Base-by-base conservation (phyloP, 768 basidiomycete genomes). In the Porpolomopsis calyptriformis region DNA sequence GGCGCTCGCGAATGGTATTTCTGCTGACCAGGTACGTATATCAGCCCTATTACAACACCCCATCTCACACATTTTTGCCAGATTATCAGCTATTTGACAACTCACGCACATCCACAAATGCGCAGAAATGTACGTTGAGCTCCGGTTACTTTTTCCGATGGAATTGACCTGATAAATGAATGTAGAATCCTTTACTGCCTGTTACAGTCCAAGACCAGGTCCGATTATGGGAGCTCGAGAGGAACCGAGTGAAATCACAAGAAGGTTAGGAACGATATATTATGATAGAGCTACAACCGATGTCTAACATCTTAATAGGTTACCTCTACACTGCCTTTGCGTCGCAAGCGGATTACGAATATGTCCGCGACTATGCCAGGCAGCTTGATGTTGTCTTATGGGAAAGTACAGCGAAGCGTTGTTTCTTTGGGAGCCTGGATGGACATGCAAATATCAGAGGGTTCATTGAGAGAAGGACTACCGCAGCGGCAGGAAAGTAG, bases 181-280 rank as follows among this genome's bases (percentile, higher is more conserved):
- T 49, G 45, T 52, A 93, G 88, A 89, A 88, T 58, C 93, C 93
- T 7, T 68, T 98, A 11, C 70, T 99, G 19, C 94, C 96, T 23
- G 91, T 96, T 36, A 98, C 96, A 0, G 94, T 99, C 0, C 92
- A 96, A 58, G 94, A 99, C 65, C 94, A 98, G 64, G 87, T 99
- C 50, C 81, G 94, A 47, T 71, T 98, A 14, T 99, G 96, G 92
- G 93, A 99, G 64, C 72, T 93, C 36, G 96, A 98, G 67, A 78
- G 85, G 63, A 92, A 96, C 60, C 78, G 96, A 44, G 70, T 98
- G 8, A 84, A 86, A 56, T 82, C 86, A 34, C 72, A 81, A 60
- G 87, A 94, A 74, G 90, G 93, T 90, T 58, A 47, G 67, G 52
- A 57, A 50, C 33, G 41, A 26, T 33, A 41, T 42, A 43, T 45